A percentile compares a stretch with the other conserved stretches of the same genome.
These are phyloP conservation scores for Cryphonectria parasitica DNA, from an alignment of 2,329 filamentous ascomycete genomes.

Conservation along the genomic window DNA sequence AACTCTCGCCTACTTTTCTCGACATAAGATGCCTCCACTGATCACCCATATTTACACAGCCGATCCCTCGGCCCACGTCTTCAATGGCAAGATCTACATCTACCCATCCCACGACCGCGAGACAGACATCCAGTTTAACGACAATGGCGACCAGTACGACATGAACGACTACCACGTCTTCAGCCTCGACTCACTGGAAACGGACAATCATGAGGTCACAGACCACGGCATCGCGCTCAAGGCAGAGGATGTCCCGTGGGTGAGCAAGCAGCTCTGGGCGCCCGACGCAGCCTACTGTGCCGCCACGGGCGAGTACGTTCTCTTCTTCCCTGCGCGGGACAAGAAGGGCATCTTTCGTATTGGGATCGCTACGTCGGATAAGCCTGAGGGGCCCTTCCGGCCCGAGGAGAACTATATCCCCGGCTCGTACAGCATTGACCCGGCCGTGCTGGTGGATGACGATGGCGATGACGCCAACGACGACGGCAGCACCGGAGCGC, in stretches of 20 bases:
- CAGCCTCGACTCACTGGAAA: constrained; percentile 56
- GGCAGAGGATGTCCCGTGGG: constrained; percentile 73
- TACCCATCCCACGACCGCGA: constrained; percentile 82
- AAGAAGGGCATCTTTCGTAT: constrained; percentile 72
- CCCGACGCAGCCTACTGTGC: constrained; percentile 67
- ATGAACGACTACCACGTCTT: constrained; percentile 86
- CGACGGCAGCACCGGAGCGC: constrained; percentile 46
- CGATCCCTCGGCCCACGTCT: constrained; percentile 80
- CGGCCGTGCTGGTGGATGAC: constrained; percentile 73
- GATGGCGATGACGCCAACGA: too few species aligned
- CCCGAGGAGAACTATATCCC: constrained; percentile 67
- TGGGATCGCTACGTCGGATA: constrained; percentile 68
- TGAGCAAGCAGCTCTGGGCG: constrained; percentile 78
- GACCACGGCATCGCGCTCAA: constrained; percentile 75
- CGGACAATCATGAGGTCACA: constrained; percentile 54
- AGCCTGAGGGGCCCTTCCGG: constrained; percentile 71
- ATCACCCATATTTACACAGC: constrained; percentile 79
- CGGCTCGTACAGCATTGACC: constrained; percentile 77
- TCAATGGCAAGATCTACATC: constrained; percentile 75
- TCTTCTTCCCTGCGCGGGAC: constrained; percentile 78
- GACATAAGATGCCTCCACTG: constrained; percentile 56
- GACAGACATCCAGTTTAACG: constrained; percentile 72
- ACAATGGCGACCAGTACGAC: constrained; percentile 85
- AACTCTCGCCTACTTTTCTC: background rate
- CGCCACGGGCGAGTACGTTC: constrained; percentile 71